Percentiles rank a stretch among this genome's conserved stretches.
phyloP scores from a whole-genome alignment of 306 rosid genomes.

The Cucurbita pepo region DNA sequence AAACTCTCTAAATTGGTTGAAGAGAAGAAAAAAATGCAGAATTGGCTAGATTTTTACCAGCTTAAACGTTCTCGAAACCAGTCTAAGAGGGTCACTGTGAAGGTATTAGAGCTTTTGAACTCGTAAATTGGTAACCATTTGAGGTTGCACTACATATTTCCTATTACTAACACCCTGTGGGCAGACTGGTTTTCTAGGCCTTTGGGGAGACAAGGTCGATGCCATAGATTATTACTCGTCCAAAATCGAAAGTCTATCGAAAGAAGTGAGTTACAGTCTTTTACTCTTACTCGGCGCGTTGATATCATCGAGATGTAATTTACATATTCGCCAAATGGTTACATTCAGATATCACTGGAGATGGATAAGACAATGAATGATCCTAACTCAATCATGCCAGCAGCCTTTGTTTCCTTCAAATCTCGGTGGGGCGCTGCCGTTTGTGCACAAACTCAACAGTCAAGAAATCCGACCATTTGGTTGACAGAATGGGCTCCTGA shows the following conservation, averaged over 20 bases:
- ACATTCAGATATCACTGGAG: slow-evolving; percentile 52
- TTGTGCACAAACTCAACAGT: slow-evolving; percentile 87
- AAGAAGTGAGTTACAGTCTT: slow-evolving; percentile 40
- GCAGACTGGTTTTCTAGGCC: slow-evolving; percentile 94
- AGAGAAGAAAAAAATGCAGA: slow-evolving; percentile 58
- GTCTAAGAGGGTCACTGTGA: slow-evolving; percentile 38
- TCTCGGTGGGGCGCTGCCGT: slow-evolving; percentile 96
- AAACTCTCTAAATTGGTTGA: slow-evolving; percentile 59
- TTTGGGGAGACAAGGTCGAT: slow-evolving; percentile 59
- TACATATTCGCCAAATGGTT: neutral
- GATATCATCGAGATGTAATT: neutral
- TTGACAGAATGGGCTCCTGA: slow-evolving; percentile 98
- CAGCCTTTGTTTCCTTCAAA: slow-evolving; percentile 84
- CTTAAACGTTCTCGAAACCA: slow-evolving; percentile 62
- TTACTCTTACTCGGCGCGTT: neutral
- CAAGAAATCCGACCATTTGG: slow-evolving; percentile 85
- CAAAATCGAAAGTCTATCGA: slow-evolving; percentile 36
- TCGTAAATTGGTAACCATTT: neutral
- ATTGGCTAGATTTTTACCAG: slow-evolving; percentile 88
- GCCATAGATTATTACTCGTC: slow-evolving; percentile 53
- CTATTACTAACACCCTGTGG: slow-evolving; percentile 8
- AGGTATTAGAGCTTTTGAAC: slow-evolving; percentile 33
- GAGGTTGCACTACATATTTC: neutral
- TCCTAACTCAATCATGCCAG: slow-evolving; percentile 61
- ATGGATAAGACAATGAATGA: slow-evolving; percentile 31